These are phyloP conservation scores for Septoria petroselini DNA, from an alignment of 2,329 filamentous ascomycete species.

Conservation along the genomic window DNA sequence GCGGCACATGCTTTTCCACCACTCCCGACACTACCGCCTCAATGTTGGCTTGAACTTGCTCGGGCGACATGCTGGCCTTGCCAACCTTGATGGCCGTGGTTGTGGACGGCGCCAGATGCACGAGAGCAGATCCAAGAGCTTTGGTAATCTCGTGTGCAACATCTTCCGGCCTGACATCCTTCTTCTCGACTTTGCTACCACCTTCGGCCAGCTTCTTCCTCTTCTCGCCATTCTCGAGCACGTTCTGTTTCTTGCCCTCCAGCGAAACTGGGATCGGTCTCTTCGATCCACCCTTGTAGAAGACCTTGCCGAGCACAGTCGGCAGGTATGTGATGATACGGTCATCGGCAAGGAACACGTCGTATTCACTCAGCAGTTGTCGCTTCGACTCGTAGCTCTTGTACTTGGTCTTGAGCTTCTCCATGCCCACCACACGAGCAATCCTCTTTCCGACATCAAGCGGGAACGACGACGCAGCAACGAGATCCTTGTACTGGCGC, in stretches of 20 bases:
- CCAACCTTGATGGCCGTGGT: conserved; percentile 80
- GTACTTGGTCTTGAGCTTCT: conserved; percentile 86
- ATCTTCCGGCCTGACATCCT: conserved; percentile 58
- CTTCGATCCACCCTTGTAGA: conserved; percentile 81
- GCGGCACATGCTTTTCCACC: conserved; percentile 75
- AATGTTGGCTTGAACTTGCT: conserved; percentile 78
- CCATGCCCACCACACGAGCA: conserved; percentile 68
- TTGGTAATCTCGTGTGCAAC: conserved; percentile 79
- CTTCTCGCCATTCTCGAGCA: conserved; percentile 54
- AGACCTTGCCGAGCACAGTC: conserved; percentile 79
- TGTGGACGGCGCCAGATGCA: conserved; percentile 73
- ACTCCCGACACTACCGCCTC: conserved; percentile 66
- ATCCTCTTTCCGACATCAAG: conserved; percentile 48
- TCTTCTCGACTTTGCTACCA: conserved; percentile 40
- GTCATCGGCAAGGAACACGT: conserved; percentile 91
- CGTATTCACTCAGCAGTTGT: conserved; percentile 80
- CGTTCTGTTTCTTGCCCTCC: conserved; percentile 50
- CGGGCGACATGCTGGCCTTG: conserved; percentile 67
- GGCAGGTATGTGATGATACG: conserved; percentile 72
- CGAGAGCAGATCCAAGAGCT: conserved; percentile 71
- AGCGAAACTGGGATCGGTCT: conserved; percentile 81
- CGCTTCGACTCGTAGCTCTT: conserved; percentile 82
- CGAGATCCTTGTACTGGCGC: conserved; percentile 83
- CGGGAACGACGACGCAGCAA: conserved; percentile 64
- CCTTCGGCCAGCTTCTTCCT: conserved; percentile 43